Evolutionary conservation across 2,329 filamentous ascomycete genomes (phyloP).

Genomic region (Aspergillus persii): DNA sequence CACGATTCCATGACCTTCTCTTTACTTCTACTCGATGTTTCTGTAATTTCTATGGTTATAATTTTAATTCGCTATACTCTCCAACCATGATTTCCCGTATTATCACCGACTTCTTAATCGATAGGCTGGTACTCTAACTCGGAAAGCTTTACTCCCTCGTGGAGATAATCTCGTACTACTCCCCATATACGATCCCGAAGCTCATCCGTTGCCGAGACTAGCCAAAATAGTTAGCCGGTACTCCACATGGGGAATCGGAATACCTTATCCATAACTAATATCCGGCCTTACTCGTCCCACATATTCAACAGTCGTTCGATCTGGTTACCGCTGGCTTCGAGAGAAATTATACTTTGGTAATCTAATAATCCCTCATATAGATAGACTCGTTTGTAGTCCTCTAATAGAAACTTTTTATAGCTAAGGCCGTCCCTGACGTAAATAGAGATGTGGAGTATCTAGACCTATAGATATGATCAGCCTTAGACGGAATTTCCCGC

Average conservation of each 20-base stretch:
- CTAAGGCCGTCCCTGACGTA: constrained; percentile 20
- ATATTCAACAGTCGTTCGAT: constrained; percentile 21
- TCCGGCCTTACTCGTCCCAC: constrained; percentile 18
- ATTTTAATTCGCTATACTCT: background rate
- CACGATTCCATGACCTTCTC: background rate
- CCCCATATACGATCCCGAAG: constrained; percentile 16
- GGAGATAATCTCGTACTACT: constrained; percentile 14
- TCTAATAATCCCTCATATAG: constrained; percentile 21
- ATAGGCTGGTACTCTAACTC: constrained; percentile 22
- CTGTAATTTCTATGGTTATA: background rate
- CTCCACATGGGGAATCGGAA: constrained; percentile 1
- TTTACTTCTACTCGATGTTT: background rate
- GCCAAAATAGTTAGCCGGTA: constrained; percentile 9
- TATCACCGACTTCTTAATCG: background rate
- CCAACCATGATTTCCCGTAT: background rate
- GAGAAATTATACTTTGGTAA: constrained; percentile 20
- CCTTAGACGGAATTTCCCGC: constrained; percentile 1
- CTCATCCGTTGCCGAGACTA: constrained; percentile 17
- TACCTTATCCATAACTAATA: constrained; percentile 21
- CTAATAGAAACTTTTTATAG: constrained; percentile 15
- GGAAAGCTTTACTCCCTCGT: constrained; percentile 17
- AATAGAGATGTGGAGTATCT: constrained; percentile 27
- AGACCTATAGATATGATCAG: constrained; percentile 12
- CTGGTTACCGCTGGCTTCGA: constrained; percentile 20
- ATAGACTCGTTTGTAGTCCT: constrained; percentile 21